These are phyloP conservation scores for Oenanthe javanica DNA, from an alignment of 140 eudicot genomes.

Conservation along the genomic window DNA sequence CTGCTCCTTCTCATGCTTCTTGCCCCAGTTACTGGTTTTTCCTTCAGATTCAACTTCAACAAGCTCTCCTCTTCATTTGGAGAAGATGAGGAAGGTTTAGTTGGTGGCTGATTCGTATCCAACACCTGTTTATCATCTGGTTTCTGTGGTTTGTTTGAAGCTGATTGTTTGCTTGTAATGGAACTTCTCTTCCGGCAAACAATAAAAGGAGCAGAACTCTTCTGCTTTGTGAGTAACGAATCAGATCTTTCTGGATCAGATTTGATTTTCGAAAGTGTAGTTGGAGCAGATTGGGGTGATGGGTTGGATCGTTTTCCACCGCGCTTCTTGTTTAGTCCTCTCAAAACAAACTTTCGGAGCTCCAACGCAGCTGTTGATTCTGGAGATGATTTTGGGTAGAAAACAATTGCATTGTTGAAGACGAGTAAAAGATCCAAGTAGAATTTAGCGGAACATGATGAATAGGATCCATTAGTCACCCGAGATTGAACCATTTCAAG, in stretches of 20 bases:
- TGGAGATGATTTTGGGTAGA: conserved; percentile 32
- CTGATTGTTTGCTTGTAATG: conserved; percentile 23
- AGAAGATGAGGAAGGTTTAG: conserved; percentile 15
- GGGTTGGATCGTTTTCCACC: not conserved
- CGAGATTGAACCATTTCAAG: conserved; percentile 26
- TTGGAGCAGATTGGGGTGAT: conserved; percentile 13
- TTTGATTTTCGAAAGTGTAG: conserved; percentile 7
- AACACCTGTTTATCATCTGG: conserved; percentile 3
- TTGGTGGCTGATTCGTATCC: conserved; percentile 10
- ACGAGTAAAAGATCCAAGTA: conserved; percentile 38
- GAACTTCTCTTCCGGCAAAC: conserved; percentile 40
- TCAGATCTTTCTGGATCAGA: conserved; percentile 22
- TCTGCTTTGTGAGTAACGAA: conserved; percentile 27
- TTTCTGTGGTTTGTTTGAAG: conserved; percentile 12
- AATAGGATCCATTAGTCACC: conserved; percentile 24
- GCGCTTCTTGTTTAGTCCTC: conserved; percentile 18
- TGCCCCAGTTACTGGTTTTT: conserved; percentile 30
- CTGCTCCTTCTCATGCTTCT: conserved; percentile 30
- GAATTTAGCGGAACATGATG: conserved; percentile 22
- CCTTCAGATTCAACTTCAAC: conserved; percentile 23
- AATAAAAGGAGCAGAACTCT: conserved; percentile 23
- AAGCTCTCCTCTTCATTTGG: conserved; percentile 23
- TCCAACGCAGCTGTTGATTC: conserved; percentile 28
- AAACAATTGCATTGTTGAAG: conserved; percentile 36
- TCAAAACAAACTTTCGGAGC: conserved; percentile 23